Evolutionary conservation across 2,329 filamentous ascomycete genomes (phyloP), one percentile per base, ranked within the genome.

Genomic region (Ceratocystis harringtonii): DNA sequence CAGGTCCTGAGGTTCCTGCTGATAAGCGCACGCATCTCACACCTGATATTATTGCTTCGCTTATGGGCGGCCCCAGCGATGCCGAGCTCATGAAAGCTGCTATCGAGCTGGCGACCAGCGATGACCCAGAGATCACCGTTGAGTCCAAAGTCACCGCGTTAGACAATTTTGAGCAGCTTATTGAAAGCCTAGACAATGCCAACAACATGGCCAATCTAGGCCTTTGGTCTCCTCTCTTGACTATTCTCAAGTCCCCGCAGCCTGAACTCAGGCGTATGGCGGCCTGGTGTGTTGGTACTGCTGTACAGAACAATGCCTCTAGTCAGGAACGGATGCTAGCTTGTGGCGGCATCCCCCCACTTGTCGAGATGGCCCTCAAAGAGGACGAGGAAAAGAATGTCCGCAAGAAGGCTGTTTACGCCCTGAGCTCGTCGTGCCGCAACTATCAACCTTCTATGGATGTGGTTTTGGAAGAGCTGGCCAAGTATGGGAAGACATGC

Each of bases 181-280:
- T 96, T 71, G 91, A 96, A 78, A 85, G 84, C 69, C 84, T 97
- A 71, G 94, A 99, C 80, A 99, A 99, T 75, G 92, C 94, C 67
- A 99, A 97, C 79, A 95, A 96, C 76, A 83, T 99, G 70, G 85
- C 85, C 69, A 82, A 82, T 32, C 78, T 96, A 22, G 81, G 82
- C 5, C 80, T 97, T 41, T 99, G 94, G 94, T 81, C 83, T 10
- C 90, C 90, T 8, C 79, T 99, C 48, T 78, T 96, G 10, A 76
- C 80, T 7, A 84, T 88, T 69, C 79, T 99, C 15, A 78, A 80
- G 62, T 81, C 86, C 71, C 79, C 82, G 10, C 87, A 94, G 72
- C 73, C 80, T 5, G 88, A 94, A 69, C 78, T 96, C 72, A 81
- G 92, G 69, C 84, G 80, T 71, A 91, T 90, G 83, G 92, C 92